A percentile compares a stretch with the other conserved stretches of the same genome.
Evolutionary conservation across 352 stramenopile species (phyloP).

Genomic region (Aphanomyces astaci): DNA sequence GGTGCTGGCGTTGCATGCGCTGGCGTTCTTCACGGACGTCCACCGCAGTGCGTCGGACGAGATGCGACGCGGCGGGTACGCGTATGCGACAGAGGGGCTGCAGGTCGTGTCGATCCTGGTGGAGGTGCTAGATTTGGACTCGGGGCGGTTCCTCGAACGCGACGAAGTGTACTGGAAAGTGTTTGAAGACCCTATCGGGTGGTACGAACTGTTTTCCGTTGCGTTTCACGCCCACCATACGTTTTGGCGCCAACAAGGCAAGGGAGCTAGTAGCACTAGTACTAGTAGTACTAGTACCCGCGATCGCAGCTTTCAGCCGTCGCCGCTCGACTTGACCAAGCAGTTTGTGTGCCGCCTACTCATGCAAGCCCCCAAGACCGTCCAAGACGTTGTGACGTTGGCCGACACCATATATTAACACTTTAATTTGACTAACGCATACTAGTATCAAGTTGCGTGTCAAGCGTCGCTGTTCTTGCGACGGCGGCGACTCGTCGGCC

Average conservation of each 20-base stretch:
- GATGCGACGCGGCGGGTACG: conserved; percentile 27
- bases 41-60: conserved; percentile 38
- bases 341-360: conserved; percentile 70
- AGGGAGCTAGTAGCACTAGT: background rate
- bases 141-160: conserved; percentile 58
- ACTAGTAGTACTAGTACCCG: background rate
- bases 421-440: too few relatives aligned
- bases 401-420: conserved; percentile 29
- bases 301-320: conserved; percentile 35
- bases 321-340: conserved; percentile 59
- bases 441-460: too few relatives aligned
- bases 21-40: conserved; percentile 76
- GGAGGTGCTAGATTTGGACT: conserved; percentile 64
- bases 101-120: conserved; percentile 51
- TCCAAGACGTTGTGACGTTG: conserved; percentile 49
- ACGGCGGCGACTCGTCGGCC: background rate
- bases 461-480: background rate
- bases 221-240: conserved; percentile 63
- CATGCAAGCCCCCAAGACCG: conserved; percentile 48
- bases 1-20: conserved; percentile 62
- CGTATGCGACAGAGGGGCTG: conserved; percentile 48
- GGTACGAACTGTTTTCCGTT: conserved; percentile 75
- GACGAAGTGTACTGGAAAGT: conserved; percentile 78
- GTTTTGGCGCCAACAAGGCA: conserved; percentile 43
- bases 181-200: conserved; percentile 77